phyloP scores from a whole-genome alignment of 2,329 filamentous ascomycete genomes.

The Botrytis tulipae region DNA sequence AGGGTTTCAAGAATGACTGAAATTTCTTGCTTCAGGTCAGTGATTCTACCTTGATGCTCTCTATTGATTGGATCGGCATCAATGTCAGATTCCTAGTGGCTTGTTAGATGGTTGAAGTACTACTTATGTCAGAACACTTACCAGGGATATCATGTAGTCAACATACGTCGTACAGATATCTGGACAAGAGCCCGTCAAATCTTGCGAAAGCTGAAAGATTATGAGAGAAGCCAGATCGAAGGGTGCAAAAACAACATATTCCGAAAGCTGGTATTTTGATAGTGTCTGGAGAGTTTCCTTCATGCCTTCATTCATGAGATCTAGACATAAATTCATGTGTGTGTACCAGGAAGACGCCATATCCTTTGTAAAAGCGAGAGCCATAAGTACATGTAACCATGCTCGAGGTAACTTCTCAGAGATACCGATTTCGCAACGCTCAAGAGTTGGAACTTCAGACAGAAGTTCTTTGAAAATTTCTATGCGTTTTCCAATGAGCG shows the following conservation, averaged over 20 bases:
- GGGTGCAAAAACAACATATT: slow-evolving; percentile 27
- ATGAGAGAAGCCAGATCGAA: slow-evolving; percentile 30
- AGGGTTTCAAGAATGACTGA: slow-evolving; percentile 29
- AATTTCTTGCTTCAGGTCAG: slow-evolving; percentile 30
- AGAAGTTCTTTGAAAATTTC: slow-evolving; percentile 2
- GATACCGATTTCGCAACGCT: slow-evolving; percentile 23
- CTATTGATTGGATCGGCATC: slow-evolving; percentile 28
- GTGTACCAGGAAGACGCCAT: slow-evolving; percentile 22
- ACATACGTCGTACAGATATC: slow-evolving; percentile 28
- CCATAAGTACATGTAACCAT: slow-evolving; percentile 31
- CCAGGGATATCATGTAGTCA: slow-evolving; percentile 29
- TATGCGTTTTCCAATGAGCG: neutral
- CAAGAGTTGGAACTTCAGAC: neutral
- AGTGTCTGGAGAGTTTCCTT: neutral
- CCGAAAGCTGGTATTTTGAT: slow-evolving; percentile 1
- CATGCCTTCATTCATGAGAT: slow-evolving; percentile 1
- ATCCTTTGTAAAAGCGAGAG: slow-evolving; percentile 24
- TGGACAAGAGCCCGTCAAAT: slow-evolving; percentile 20
- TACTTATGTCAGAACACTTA: slow-evolving; percentile 7
- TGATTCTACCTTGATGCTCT: slow-evolving; percentile 29
- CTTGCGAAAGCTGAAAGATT: slow-evolving; percentile 26
- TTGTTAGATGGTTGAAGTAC: neutral
- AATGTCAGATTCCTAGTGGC: slow-evolving; percentile 27
- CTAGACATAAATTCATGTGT: slow-evolving; percentile 4
- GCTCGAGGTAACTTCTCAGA: slow-evolving; percentile 28